These are phyloP conservation scores for Halophytophthora polymorphica DNA, from an alignment of 352 stramenopile species.

Conservation along the genomic window DNA sequence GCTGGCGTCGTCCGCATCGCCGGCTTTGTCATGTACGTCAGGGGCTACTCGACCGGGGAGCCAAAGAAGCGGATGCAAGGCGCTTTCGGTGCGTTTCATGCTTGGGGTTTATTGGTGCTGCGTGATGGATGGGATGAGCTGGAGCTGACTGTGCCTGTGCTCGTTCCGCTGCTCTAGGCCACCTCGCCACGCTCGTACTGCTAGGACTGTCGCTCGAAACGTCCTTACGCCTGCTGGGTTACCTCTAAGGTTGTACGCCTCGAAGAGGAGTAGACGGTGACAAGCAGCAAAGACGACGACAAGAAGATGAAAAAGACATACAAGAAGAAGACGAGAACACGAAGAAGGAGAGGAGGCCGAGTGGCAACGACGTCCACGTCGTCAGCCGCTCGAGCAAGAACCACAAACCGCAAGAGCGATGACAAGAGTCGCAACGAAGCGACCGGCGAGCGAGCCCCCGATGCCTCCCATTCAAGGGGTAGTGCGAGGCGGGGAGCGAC, in stretches of 20 bases:
- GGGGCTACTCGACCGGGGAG: conserved; percentile 34
- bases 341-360: neutral
- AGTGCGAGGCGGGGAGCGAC: conserved; percentile 22
- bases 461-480: conserved; percentile 29
- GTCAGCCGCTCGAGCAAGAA: too few relatives aligned
- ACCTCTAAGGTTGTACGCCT: conserved; percentile 14
- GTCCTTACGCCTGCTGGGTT: conserved; percentile 22
- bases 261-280: conserved; percentile 4
- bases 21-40: conserved; percentile 46
- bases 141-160: neutral
- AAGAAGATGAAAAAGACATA: neutral
- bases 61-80: conserved; percentile 34
- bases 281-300: conserved; percentile 3
- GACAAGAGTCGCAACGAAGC: conserved; percentile 4
- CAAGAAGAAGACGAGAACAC: conserved; percentile 1
- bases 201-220: conserved; percentile 27
- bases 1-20: conserved; percentile 31
- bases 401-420: conserved; percentile 1
- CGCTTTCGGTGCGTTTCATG: conserved; percentile 28
- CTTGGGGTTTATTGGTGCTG: neutral
- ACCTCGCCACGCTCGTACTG: conserved; percentile 24
- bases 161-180: conserved; percentile 9
- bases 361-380: too few relatives aligned
- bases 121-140: neutral
- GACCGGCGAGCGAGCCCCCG: conserved; percentile 11